Conservation (phyloP, 139 green algal species). For the Chlorella sp. region DNA sequence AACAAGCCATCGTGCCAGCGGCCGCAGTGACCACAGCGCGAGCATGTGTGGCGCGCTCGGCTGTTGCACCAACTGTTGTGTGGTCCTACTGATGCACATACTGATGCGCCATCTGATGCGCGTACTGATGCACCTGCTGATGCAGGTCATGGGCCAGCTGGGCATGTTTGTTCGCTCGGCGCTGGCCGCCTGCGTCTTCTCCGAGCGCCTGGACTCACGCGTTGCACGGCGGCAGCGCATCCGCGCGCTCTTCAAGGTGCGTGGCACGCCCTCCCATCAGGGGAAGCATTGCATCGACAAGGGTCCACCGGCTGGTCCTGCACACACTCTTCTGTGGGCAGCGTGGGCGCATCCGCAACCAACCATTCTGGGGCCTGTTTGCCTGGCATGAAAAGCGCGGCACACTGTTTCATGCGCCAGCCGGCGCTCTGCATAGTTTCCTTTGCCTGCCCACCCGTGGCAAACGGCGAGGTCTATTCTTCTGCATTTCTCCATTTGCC, state of each 20-base stretch:
- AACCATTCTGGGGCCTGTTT: neutral
- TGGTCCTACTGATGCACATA: neutral
- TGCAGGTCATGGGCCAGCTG: slow-evolving; percentile 20
- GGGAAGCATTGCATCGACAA: neutral
- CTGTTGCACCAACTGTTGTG: too few relatives aligned
- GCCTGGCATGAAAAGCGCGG: neutral
- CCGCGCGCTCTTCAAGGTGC: slow-evolving; percentile 16
- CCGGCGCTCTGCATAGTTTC: too few relatives aligned
- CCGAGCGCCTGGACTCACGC: neutral
- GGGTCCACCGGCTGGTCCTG: too few relatives aligned
- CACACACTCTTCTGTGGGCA: neutral
- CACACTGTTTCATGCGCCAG: too few relatives aligned
- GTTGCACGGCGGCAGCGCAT: slow-evolving; percentile 13
- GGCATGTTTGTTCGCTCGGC: slow-evolving; percentile 14
- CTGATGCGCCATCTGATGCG: neutral
- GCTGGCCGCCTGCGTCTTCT: slow-evolving; percentile 4
- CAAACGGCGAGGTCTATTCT: too few relatives aligned
- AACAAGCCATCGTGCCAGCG: too few relatives aligned
- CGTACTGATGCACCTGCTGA: too few relatives aligned
- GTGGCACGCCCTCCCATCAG: too few relatives aligned
- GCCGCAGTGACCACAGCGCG: too few relatives aligned
- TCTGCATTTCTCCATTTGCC: too few relatives aligned
- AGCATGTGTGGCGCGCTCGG: too few relatives aligned
- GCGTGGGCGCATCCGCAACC: neutral
- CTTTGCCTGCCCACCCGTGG: too few relatives aligned